Conservation (phyloP, 1,284 basidiomycete species). For the Ceratobasidium sp. region DNA sequence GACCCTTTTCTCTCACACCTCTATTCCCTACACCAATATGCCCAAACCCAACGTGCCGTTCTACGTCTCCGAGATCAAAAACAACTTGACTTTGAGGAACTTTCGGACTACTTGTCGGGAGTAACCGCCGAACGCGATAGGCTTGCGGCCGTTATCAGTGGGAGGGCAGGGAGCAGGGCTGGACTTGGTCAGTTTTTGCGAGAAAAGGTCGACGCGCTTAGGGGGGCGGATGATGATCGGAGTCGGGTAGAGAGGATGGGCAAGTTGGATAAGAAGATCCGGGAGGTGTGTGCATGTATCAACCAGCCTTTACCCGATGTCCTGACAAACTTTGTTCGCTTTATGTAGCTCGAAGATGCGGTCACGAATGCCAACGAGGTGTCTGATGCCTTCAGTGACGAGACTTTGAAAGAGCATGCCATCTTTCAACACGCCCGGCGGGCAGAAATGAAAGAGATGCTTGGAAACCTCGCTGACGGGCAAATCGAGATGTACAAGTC, state of each 20-base stretch:
- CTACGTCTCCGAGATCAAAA: conserved; percentile 97
- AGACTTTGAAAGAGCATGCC: conserved; percentile 89
- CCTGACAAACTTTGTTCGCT: conserved; percentile 4
- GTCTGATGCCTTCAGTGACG: conserved; percentile 93
- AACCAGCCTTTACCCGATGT: background rate
- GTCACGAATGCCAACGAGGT: conserved; percentile 95
- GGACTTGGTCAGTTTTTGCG: conserved; percentile 93
- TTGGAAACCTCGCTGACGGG: conserved; percentile 88
- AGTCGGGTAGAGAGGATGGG: conserved; percentile 92
- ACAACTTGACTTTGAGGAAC: conserved; percentile 97
- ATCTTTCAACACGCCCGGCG: conserved; percentile 92
- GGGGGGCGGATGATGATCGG: conserved; percentile 93
- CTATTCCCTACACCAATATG: conserved; percentile 89
- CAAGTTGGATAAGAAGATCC: conserved; percentile 92
- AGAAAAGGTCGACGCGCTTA: conserved; percentile 89
- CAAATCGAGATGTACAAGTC: conserved; percentile 89
- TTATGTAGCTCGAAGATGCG: conserved; percentile 87
- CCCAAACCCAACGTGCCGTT: conserved; percentile 88
- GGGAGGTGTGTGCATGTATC: conserved; percentile 71
- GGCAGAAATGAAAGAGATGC: conserved; percentile 94
- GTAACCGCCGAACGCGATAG: conserved; percentile 93
- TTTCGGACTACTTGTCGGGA: conserved; percentile 93
- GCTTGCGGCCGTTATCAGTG: conserved; percentile 81
- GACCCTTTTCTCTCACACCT: conserved; percentile 90
- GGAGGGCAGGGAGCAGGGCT: conserved; percentile 76